Percentiles rank a stretch among this genome's conserved stretches.
Evolutionary conservation across 495 filamentous ascomycete genomes (phyloP).

Genomic region (Xylaria cubensis): DNA sequence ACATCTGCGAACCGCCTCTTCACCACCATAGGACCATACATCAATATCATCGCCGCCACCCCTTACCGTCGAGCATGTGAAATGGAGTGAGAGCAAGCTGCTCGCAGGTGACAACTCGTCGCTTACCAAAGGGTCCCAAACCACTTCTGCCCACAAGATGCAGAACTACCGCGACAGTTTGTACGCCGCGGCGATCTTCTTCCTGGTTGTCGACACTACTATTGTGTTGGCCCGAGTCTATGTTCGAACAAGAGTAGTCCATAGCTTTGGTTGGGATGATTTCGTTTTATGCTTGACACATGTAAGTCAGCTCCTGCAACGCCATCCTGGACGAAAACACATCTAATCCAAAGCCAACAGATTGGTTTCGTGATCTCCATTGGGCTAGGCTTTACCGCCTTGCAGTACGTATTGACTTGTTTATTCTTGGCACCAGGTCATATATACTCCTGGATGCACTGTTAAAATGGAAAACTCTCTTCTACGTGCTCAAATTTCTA

Average conservation of each 20-base stretch:
- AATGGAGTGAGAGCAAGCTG: constrained; percentile 16
- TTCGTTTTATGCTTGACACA: constrained; percentile 38
- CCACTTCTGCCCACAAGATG: constrained; percentile 27
- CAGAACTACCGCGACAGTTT: constrained; percentile 31
- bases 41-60: not conserved
- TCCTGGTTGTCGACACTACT: constrained; percentile 33
- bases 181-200: constrained; percentile 34
- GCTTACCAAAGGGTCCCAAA: constrained; percentile 8
- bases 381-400: constrained; percentile 38
- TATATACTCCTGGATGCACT: not conserved
- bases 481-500: not conserved
- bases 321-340: not conserved
- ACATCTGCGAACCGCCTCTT: not conserved
- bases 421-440: not conserved
- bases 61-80: not conserved
- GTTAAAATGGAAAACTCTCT: not conserved
- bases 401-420: constrained; percentile 24
- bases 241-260: constrained; percentile 35
- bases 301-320: constrained; percentile 23
- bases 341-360: constrained; percentile 20
- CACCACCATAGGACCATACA: not conserved
- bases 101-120: constrained; percentile 16
- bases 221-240: constrained; percentile 36
- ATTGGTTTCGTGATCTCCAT: constrained; percentile 37
- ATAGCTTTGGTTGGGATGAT: constrained; percentile 39